A percentile compares a stretch with the other conserved stretches of the same genome.
These are phyloP conservation scores for Ustulina deusta DNA, from an alignment of 2,329 filamentous ascomycete genomes.

Conservation along the genomic window DNA sequence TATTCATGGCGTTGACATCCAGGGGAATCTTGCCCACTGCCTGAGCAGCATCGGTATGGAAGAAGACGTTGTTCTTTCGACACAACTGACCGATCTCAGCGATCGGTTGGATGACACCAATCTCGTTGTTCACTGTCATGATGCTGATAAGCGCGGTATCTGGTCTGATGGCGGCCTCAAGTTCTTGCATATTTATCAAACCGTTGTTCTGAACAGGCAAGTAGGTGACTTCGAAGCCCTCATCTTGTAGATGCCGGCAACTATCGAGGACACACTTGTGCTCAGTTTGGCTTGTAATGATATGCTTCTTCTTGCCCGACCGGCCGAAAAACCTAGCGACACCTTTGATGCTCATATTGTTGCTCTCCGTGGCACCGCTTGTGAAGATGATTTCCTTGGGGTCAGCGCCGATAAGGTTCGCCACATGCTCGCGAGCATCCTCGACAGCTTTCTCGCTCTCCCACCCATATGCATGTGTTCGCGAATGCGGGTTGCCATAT, in stretches of 20 bases:
- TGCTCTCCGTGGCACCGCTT: conserved; percentile 96
- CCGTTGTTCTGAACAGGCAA: conserved; percentile 89
- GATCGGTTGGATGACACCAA: conserved; percentile 97
- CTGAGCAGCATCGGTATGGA: conserved; percentile 96
- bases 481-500: conserved; percentile 96
- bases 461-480: conserved; percentile 98
- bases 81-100: conserved; percentile 94
- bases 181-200: conserved; percentile 83
- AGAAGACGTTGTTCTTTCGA: conserved; percentile 92
- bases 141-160: conserved; percentile 94
- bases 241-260: conserved; percentile 95
- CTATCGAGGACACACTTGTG: conserved; percentile 99
- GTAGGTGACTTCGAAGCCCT: conserved; percentile 97
- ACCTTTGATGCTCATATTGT: conserved; percentile 99
- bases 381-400: conserved; percentile 99
- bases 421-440: conserved; percentile 84
- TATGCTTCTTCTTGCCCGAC: conserved; percentile 96
- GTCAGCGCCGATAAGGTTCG: conserved; percentile 89
- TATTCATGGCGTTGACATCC: conserved; percentile 97
- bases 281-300: conserved; percentile 97
- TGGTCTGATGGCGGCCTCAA: conserved; percentile 89
- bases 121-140: conserved; percentile 99
- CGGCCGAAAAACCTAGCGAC: conserved; percentile 95
- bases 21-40: conserved; percentile 98
- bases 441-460: conserved; percentile 96